Percentiles rank a stretch among this genome's conserved stretches.
Evolutionary conservation across 257 asterid genomes (phyloP).

Genomic region (Catharanthus roseus): DNA sequence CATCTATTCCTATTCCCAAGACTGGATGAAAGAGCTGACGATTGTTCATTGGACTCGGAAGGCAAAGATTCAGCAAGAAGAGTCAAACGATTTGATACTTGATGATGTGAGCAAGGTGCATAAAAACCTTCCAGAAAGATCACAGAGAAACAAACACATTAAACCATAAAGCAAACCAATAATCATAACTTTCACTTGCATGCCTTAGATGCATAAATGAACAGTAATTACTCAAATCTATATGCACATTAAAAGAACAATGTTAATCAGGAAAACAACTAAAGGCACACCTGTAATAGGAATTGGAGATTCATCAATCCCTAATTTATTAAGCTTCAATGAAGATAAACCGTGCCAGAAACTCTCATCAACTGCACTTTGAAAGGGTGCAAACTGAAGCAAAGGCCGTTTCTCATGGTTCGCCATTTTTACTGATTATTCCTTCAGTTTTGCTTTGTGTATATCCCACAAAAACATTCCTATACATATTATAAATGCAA

Average conservation of each 20-base stretch:
- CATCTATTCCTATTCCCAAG: conserved; percentile 85
- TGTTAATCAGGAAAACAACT: not conserved
- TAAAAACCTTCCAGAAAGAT: conserved; percentile 54
- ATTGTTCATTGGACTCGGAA: conserved; percentile 38
- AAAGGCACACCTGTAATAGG: conserved; percentile 64
- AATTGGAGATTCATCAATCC: conserved; percentile 85
- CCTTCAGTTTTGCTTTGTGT: not conserved
- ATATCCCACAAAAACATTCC: conserved; percentile 1
- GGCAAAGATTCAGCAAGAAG: conserved; percentile 84
- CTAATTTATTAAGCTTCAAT: conserved; percentile 85
- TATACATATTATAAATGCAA: not conserved
- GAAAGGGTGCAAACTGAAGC: conserved; percentile 69
- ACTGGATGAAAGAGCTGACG: conserved; percentile 26
- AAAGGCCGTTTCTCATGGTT: conserved; percentile 30
- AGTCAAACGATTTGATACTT: conserved; percentile 70
- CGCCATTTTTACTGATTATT: conserved; percentile 20
- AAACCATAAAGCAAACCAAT: not conserved
- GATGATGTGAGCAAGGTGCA: conserved; percentile 78
- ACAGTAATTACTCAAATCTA: not conserved
- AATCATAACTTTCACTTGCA: not conserved
- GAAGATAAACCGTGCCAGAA: conserved; percentile 90
- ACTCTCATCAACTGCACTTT: conserved; percentile 83
- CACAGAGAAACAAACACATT: not conserved
- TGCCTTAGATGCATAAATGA: not conserved
- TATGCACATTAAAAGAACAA: not conserved